Evolutionary conservation across 805 yeast genomes (phyloP).

Genomic region (Brettanomyces naardenensis): DNA sequence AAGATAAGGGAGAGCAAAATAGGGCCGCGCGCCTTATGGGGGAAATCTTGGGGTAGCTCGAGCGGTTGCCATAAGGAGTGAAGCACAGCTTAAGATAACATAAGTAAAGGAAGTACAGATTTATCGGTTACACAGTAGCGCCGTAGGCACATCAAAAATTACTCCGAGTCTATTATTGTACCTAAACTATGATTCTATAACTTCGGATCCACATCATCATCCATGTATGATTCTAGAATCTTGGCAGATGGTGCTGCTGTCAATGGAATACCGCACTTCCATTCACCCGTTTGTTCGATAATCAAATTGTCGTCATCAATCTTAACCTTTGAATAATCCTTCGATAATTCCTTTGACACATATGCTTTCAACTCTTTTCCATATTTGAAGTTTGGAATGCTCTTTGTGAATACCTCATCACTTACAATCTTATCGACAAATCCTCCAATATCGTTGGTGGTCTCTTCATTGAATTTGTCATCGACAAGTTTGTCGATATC

Average conservation of each 20-base stretch:
- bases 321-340: conserved; percentile 7
- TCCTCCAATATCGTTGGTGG: conserved; percentile 6
- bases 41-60: no score
- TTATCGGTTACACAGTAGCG: no score
- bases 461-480: conserved; percentile 5
- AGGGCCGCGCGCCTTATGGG: no score
- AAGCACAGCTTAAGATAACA: no score
- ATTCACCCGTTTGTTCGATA: conserved; percentile 39
- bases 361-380: conserved; percentile 10
- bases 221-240: conserved; percentile 16
- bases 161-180: no score
- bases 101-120: no score
- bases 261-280: conserved; percentile 44
- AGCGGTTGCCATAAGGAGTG: no score
- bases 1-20: no score
- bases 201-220: conserved; percentile 10
- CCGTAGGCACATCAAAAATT: no score
- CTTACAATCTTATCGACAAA: conserved; percentile 16
- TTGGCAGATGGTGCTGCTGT: conserved; percentile 60
- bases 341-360: conserved; percentile 10
- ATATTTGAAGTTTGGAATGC: conserved; percentile 14
- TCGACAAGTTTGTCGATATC: conserved; percentile 10
- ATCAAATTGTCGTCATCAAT: conserved; percentile 30
- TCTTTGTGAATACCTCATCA: conserved; percentile 8
- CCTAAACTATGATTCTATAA: conserved; percentile 4